Percentiles rank a stretch among this genome's conserved stretches.
Evolutionary conservation across 225 moss, liverwort and hornwort genomes (phyloP).

Genomic region (Physcomitrium patens): DNA sequence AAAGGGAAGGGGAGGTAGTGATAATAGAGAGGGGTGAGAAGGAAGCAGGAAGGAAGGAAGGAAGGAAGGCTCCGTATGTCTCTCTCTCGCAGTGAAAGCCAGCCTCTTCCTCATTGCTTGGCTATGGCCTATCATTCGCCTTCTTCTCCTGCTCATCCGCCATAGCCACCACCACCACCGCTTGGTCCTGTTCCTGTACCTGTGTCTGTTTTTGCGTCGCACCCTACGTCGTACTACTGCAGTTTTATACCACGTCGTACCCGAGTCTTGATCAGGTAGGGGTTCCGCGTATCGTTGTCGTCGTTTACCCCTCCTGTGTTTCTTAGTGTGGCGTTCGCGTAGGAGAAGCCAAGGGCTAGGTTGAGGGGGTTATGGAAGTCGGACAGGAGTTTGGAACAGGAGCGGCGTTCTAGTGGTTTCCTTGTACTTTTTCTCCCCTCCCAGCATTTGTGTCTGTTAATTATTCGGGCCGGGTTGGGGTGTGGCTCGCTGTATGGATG

Average conservation of each 20-base stretch:
- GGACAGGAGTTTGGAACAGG: background rate
- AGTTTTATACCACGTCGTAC: background rate
- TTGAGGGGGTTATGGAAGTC: background rate
- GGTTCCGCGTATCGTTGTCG: background rate
- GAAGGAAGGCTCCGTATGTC: too few relatives aligned
- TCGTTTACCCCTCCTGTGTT: background rate
- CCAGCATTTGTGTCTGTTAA: background rate
- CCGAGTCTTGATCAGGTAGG: background rate
- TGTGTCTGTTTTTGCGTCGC: background rate
- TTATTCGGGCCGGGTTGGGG: background rate
- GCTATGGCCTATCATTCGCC: constrained; percentile 32
- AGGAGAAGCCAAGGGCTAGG: constrained; percentile 1
- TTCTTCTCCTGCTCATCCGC: background rate
- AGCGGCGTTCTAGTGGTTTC: background rate
- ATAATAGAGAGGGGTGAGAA: too few relatives aligned
- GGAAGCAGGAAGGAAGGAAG: too few relatives aligned
- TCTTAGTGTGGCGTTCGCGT: background rate
- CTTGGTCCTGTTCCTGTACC: background rate
- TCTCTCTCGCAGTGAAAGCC: too few relatives aligned
- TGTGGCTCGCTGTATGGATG: background rate
- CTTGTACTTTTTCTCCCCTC: background rate
- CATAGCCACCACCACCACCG: constrained; percentile 12
- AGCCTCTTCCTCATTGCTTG: background rate
- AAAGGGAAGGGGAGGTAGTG: too few relatives aligned
- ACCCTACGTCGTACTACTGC: background rate